A percentile compares a stretch with the other conserved stretches of the same genome.
phyloP scores from a whole-genome alignment of 2,329 filamentous ascomycete species.

The Aspergillus sojae region DNA sequence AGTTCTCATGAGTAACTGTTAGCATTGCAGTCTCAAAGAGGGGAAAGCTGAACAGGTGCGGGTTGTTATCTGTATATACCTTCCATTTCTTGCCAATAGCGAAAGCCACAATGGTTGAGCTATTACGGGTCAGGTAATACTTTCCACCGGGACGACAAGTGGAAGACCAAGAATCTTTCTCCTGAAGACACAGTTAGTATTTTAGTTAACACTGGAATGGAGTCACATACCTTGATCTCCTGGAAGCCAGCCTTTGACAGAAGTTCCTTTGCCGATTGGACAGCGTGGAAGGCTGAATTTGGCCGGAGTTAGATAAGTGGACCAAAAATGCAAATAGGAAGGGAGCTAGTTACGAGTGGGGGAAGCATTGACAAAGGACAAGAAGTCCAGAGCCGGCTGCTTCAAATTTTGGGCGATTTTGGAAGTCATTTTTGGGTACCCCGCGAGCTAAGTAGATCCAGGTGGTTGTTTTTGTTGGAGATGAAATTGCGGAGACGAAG shows the following conservation, averaged over 20 bases:
- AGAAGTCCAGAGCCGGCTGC: conserved; percentile 72
- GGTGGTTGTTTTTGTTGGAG: conserved; percentile 8
- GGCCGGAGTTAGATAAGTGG: conserved; percentile 1
- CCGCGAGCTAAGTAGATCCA: conserved; percentile 10
- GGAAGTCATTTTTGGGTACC: conserved; percentile 33
- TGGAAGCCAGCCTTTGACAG: conserved; percentile 83
- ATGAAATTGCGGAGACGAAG: conserved; percentile 11
- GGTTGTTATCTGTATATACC: conserved; percentile 30
- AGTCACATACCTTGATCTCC: conserved; percentile 66
- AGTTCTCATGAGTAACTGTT: conserved; percentile 7
- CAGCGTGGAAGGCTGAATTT: conserved; percentile 83
- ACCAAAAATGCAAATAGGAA: conserved; percentile 12
- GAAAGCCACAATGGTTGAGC: conserved; percentile 89
- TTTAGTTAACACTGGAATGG: background rate
- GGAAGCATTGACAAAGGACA: conserved; percentile 91
- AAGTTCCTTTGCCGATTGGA: conserved; percentile 73
- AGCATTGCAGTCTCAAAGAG: background rate
- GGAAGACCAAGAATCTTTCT: conserved; percentile 85
- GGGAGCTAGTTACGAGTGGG: conserved; percentile 72
- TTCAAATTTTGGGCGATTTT: conserved; percentile 30
- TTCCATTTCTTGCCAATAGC: conserved; percentile 89
- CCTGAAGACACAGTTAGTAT: conserved; percentile 46
- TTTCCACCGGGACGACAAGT: conserved; percentile 83
- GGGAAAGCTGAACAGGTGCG: background rate
- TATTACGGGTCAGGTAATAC: conserved; percentile 94